phyloP scores from a whole-genome alignment of 2,329 filamentous ascomycete genomes.

The Talaromyces amestolkiae region DNA sequence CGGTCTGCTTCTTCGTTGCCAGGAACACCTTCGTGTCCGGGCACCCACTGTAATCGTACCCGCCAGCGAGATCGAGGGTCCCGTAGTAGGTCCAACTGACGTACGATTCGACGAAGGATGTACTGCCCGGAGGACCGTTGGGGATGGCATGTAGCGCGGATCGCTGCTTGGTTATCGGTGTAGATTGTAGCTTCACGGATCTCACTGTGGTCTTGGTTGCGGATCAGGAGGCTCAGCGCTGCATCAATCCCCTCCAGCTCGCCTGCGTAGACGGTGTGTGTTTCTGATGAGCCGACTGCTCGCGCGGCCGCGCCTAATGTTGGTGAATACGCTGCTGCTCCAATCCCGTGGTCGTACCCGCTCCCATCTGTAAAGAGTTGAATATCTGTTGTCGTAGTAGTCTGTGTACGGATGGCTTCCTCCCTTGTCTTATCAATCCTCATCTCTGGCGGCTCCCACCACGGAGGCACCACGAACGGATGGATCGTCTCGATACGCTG shows the following conservation, averaged over 20 bases:
- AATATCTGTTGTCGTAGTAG: not conserved
- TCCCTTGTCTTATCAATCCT: not conserved
- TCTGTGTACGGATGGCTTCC: not conserved
- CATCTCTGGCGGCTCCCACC: not conserved
- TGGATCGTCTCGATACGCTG: not conserved
- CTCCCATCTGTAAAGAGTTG: not conserved
- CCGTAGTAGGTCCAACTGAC: not conserved
- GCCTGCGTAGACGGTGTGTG: not conserved
- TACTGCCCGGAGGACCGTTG: slow-evolving; percentile 31
- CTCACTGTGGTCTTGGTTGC: too few relatives aligned
- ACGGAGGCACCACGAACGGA: not conserved
- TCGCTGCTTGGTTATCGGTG: slow-evolving; percentile 34
- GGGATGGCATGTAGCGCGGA: slow-evolving; percentile 29
- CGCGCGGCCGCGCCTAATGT: not conserved
- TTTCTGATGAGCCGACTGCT: not conserved
- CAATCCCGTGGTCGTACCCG: not conserved
- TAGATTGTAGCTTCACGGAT: slow-evolving; percentile 23
- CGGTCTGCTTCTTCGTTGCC: not conserved
- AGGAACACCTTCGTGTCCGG: not conserved
- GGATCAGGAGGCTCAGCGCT: not conserved
- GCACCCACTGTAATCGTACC: not conserved
- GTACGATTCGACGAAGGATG: not conserved
- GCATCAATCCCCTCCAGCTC: not conserved
- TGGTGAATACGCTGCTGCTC: not conserved
- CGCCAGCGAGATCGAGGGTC: not conserved